Evolutionary conservation across 139 green algal genomes (phyloP).

Genomic region (Chloropicon primus): DNA sequence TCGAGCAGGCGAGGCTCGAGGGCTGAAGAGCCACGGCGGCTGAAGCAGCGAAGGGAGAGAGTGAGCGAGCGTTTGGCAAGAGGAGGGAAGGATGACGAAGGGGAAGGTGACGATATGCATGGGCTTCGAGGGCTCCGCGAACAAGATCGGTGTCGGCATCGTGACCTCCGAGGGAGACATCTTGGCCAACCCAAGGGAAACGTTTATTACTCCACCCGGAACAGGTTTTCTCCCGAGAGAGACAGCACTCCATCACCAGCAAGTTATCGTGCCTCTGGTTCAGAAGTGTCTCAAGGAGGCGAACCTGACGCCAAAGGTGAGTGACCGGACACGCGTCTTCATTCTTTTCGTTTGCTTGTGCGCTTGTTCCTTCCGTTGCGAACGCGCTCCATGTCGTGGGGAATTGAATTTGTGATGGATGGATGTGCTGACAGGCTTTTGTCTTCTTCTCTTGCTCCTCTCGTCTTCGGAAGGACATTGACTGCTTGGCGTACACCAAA

Average conservation of each 20-base stretch:
- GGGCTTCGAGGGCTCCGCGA: constrained; percentile 76
- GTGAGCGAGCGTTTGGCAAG: background rate
- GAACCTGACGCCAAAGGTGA: background rate
- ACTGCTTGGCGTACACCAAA: constrained; percentile 69
- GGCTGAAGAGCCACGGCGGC: too few relatives aligned
- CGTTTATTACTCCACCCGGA: constrained; percentile 61
- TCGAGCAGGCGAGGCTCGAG: too few relatives aligned
- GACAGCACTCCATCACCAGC: constrained; percentile 71
- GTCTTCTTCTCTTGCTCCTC: too few relatives aligned
- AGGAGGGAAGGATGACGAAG: background rate
- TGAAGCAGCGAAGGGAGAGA: background rate
- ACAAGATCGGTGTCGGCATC: constrained; percentile 81
- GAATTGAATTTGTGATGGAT: too few relatives aligned
- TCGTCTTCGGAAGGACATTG: constrained; percentile 43
- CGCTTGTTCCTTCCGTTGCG: too few relatives aligned
- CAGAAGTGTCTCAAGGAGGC: constrained; percentile 49
- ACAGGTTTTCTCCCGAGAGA: constrained; percentile 73
- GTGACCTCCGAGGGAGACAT: constrained; percentile 56
- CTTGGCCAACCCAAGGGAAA: constrained; percentile 63
- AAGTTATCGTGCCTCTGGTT: constrained; percentile 42
- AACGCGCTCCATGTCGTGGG: too few relatives aligned
- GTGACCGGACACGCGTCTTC: background rate
- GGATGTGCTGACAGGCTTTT: too few relatives aligned
- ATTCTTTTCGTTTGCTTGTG: too few relatives aligned
- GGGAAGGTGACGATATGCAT: constrained; percentile 15